Conservation (phyloP, 2,329 filamentous ascomycete genomes). For the Grosmannia serpens region DNA sequence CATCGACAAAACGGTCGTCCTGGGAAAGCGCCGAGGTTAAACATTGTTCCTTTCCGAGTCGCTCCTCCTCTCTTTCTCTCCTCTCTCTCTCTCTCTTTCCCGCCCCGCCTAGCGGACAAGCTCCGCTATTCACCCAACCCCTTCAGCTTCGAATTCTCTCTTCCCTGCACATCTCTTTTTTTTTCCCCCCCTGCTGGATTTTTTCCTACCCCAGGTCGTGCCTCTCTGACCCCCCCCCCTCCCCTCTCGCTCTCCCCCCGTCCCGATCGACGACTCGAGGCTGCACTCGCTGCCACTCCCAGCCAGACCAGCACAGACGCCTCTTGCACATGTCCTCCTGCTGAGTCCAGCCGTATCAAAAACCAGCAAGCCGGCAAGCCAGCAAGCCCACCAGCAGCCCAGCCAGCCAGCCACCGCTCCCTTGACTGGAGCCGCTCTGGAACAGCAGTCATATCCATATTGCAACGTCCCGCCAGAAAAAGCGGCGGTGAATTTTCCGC, state of each 20-base stretch:
- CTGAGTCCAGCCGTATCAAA: background rate
- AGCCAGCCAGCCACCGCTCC: background rate
- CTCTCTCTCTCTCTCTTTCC: background rate
- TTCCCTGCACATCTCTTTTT: background rate
- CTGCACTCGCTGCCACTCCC: background rate
- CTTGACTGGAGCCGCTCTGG: background rate
- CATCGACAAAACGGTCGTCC: background rate
- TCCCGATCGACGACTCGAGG: background rate
- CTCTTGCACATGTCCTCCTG: too few species aligned
- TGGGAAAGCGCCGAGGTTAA: background rate
- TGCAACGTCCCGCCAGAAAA: background rate
- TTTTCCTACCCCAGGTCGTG: background rate
- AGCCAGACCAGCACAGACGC: background rate
- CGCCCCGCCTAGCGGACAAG: conserved; percentile 1
- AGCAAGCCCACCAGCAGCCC: too few species aligned
- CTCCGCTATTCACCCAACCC: conserved; percentile 3
- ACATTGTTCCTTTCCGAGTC: conserved; percentile 2
- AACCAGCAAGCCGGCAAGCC: too few species aligned
- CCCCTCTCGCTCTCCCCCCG: background rate
- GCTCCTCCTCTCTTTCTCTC: background rate
- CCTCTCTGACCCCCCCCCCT: background rate
- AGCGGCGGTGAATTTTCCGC: background rate
- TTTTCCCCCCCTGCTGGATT: background rate
- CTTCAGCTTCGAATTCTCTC: conserved; percentile 4
- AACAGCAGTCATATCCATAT: background rate